Base-by-base conservation (phyloP, 2,329 filamentous ascomycete species). In the Paraconiothyrium brasiliense region DNA sequence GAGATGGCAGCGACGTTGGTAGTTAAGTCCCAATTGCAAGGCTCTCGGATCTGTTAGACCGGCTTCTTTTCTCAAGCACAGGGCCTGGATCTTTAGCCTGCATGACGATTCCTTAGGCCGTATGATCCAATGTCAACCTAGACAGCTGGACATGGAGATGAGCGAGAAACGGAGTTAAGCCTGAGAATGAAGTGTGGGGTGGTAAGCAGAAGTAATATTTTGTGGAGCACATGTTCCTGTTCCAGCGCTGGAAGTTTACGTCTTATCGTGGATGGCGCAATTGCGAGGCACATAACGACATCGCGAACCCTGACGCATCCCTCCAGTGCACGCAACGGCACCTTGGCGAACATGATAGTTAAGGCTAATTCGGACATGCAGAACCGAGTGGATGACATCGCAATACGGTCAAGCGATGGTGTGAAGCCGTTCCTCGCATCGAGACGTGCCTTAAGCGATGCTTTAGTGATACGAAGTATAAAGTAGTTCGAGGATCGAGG, bases 211-310 rank as follows among this genome's bases (percentile, higher is more conserved):
- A 30, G 20, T 32, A 14, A 4, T 16, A 13, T 16, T 30, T 14
- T 54, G 22, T 20, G 35, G 50, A 37, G 32, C 20, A 54, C 11
- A 41, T 41, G 35, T 41, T 44, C 41, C n/a, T 44, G 41, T 8
- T 16, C n/a, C 10, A n/a, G 41, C 7, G 41, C 9, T 58, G 56
- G 27, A 43, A 47, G 37, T 44, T 30, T 22, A 22, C 13, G 24
- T 22, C 35, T 44, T 59, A 32, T 22, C 20, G 24, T 35, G 37
- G 44, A 68, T 65, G 60, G 62, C 66, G 66, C 64, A 65, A 68
- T 67, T 48, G 39, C 60, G n/a, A 22, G 54, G 58, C 44, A 58
- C 59, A 55, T 67, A 57, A 58, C 66, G 61, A 63, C 66, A 68
- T 68, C 56, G 46, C 35, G 54, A 63, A 60, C 60, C 59, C 61